phyloP scores from a whole-genome alignment of 2,329 filamentous ascomycete species.

The Botrytis tulipae region DNA sequence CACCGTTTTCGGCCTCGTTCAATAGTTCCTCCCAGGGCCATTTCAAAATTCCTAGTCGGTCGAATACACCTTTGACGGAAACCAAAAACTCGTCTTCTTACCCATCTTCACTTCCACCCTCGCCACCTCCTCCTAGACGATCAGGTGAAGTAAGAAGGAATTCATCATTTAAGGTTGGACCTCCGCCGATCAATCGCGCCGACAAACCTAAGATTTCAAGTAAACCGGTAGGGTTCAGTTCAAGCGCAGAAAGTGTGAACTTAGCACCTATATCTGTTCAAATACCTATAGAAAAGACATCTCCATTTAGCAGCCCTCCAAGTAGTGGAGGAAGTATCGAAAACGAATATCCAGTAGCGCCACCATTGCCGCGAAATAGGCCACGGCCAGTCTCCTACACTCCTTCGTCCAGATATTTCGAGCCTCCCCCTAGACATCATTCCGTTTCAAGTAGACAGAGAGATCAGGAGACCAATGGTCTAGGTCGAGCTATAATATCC shows the following conservation, averaged over 20 bases:
- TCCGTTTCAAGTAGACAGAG: conserved; percentile 46
- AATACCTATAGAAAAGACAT: conserved; percentile 44
- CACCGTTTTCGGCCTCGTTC: conserved; percentile 41
- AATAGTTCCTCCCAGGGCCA: conserved; percentile 42
- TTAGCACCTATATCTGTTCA: conserved; percentile 28
- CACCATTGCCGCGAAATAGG: conserved; percentile 51
- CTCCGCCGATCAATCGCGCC: conserved; percentile 76
- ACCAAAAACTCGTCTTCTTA: conserved; percentile 49
- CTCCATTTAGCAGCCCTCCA: conserved; percentile 85
- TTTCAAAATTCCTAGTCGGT: conserved; percentile 55
- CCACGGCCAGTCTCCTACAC: conserved; percentile 48
- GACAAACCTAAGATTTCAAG: conserved; percentile 68
- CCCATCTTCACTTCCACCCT: conserved; percentile 53
- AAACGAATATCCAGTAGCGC: conserved; percentile 48
- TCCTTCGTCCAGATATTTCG: conserved; percentile 42
- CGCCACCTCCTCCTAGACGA: conserved; percentile 61
- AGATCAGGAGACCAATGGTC: conserved; percentile 45
- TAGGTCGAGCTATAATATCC: conserved; percentile 41
- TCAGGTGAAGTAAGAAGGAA: conserved; percentile 58
- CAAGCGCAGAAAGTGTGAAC: conserved; percentile 38
- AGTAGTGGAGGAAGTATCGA: conserved; percentile 63
- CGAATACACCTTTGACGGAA: conserved; percentile 53
- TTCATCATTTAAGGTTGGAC: conserved; percentile 43
- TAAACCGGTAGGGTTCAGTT: conserved; percentile 35
- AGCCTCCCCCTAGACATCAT: conserved; percentile 55